Base-by-base conservation (phyloP, 1,139 yeast genomes). In the Suhomyces atakaporum region DNA sequence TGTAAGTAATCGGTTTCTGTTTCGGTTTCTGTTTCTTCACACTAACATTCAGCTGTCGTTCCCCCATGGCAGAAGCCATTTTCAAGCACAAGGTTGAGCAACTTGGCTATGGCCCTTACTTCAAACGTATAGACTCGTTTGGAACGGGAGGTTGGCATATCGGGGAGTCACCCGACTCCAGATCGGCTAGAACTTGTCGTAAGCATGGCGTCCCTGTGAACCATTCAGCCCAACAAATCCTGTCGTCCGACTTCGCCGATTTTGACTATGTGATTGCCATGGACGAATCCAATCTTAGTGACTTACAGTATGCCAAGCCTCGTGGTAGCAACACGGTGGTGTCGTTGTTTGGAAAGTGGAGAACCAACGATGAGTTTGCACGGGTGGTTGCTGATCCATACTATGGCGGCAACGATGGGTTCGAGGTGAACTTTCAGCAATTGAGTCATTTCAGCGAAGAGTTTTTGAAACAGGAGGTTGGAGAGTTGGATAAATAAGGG, bases 41-140 rank as follows among this genome's bases (percentile, higher is more conserved):
- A 29, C 31, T 35, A 35, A 35, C 34, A 2, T 11, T 6, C 33
- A 81, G 85, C 29, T 90, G 98, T 56, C 92, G 97, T 36, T 89
- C 97, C 1, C 97, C 97, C 8, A 90, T 90, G 97, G 97, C 98
- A 0, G 97, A 90, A 58, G 97, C 96, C 0, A 85, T 89, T 1
- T 88, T 89, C 63, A 70, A 69, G 35, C 80, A 86, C 43, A 69
- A 70, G 18, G 95, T 87, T 3, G 58, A 77, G 31, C 56, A 72
- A 38, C 54, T 65, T 21, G 75, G 79, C 0, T 70, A 72, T 27
- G 36, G 51, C 2, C 46, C 56, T n/a, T 51, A 53, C 22, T 63
- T 90, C 47, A 60, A 66, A 1, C 50, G 55, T 10, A 83, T 88
- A 23, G 96, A 89, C 50, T 89, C 97, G 1, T 90, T 82, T 59